Evolutionary conservation across 192 early-diverging fungal species (phyloP).

Genomic region (Rhizophagus clarus): DNA sequence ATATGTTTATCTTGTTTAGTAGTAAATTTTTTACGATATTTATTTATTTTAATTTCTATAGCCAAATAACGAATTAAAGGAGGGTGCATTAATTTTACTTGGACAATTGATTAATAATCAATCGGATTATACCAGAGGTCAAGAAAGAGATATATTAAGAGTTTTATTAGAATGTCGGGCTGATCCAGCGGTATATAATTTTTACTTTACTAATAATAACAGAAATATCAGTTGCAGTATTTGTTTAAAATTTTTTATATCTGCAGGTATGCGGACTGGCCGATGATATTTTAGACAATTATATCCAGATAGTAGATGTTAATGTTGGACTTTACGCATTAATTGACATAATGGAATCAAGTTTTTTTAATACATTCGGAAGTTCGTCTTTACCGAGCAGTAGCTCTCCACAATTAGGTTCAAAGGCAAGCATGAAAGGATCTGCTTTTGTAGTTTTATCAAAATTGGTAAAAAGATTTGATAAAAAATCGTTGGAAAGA

Average conservation of each 20-base stretch:
- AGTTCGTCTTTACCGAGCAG: background rate
- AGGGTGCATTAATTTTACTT: constrained; percentile 3
- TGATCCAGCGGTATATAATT: background rate
- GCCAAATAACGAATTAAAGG: constrained; percentile 15
- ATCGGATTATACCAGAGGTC: background rate
- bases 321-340: constrained; percentile 21
- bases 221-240: background rate
- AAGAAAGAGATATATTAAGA: constrained; percentile 18
- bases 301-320: constrained; percentile 14
- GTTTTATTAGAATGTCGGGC: constrained; percentile 23
- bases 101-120: constrained; percentile 24
- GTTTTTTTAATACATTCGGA: background rate
- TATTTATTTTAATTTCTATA: constrained; percentile 1
- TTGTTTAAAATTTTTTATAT: background rate
- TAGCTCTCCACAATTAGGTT: background rate
- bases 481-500: constrained; percentile 29
- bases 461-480: constrained; percentile 26
- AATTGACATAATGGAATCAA: constrained; percentile 32
- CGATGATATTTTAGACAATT: constrained; percentile 23
- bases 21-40: background rate
- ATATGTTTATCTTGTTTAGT: background rate
- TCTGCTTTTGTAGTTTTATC: constrained; percentile 23
- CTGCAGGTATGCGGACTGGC: constrained; percentile 9
- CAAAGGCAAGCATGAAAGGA: background rate
- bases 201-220: background rate